A percentile compares a stretch with the other conserved stretches of the same genome.
These are phyloP conservation scores for Curvularia spicifera DNA, from an alignment of 2,329 filamentous ascomycete species.

Conservation along the genomic window DNA sequence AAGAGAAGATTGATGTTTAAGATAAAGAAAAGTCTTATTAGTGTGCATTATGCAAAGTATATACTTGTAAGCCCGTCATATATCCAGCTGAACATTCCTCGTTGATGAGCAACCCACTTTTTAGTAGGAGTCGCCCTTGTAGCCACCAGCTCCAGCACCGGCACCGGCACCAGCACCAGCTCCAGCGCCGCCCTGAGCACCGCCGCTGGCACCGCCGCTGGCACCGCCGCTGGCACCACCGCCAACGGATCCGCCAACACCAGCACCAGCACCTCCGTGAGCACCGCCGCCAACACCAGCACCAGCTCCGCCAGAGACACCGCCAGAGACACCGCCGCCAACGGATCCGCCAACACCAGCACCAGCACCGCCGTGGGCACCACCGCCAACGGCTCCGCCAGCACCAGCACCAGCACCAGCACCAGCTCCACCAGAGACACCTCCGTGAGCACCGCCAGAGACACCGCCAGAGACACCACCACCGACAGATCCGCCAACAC, in stretches of 20 bases:
- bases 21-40: not conserved
- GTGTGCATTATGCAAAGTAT: not conserved
- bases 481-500: not conserved
- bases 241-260: not conserved
- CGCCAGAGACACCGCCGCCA: not conserved
- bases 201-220: not conserved
- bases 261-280: not conserved
- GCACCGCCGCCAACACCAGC: slow-evolving; percentile 1
- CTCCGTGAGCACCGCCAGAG: no score
- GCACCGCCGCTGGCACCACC: not conserved
- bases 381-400: slow-evolving; percentile 1
- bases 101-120: not conserved
- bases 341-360: not conserved
- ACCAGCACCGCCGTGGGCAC: not conserved
- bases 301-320: not conserved
- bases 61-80: not conserved
- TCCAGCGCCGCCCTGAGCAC: slow-evolving; percentile 3
- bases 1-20: not conserved
- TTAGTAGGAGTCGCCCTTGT: not conserved
- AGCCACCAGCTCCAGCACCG: not conserved
- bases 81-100: not conserved
- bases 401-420: no score
- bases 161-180: slow-evolving; percentile 1
- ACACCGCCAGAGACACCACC: not conserved
- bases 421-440: no score